Percentiles rank a stretch among this genome's conserved stretches.
phyloP scores from a whole-genome alignment of 2,329 filamentous ascomycete species.

The Claviceps maximensis region DNA sequence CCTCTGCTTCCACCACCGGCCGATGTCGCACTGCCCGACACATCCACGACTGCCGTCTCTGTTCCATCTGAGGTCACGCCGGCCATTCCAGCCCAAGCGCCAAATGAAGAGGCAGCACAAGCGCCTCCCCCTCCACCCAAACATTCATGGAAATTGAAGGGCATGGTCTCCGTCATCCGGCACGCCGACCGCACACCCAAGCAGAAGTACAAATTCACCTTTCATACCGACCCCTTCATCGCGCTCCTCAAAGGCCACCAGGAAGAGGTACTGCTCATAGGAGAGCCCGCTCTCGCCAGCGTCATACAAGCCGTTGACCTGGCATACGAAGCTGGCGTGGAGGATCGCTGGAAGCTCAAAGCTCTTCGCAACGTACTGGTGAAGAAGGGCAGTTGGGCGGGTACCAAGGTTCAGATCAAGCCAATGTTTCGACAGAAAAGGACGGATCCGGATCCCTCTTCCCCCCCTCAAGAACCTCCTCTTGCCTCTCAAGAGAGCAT shows the following conservation, averaged over 20 bases:
- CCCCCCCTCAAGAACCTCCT: conserved; percentile 22
- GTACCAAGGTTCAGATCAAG: conserved; percentile 98
- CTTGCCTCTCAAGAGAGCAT: conserved; percentile 16
- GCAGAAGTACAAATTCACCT: conserved; percentile 99
- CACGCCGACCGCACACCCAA: conserved; percentile 97
- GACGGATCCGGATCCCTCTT: conserved; percentile 48
- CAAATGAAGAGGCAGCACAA: conserved; percentile 33
- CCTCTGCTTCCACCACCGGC: conserved; percentile 21
- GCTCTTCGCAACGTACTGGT: conserved; percentile 74
- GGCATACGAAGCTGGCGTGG: conserved; percentile 64
- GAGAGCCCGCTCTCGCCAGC: conserved; percentile 75
- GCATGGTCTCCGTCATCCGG: conserved; percentile 89
- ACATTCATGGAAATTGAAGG: conserved; percentile 95
- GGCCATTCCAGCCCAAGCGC: conserved; percentile 8
- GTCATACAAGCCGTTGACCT: conserved; percentile 78
- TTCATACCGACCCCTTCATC: conserved; percentile 92
- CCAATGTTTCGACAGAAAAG: conserved; percentile 94
- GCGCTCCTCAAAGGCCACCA: conserved; percentile 89
- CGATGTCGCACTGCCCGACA: conserved; percentile 16
- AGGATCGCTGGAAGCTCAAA: conserved; percentile 78
- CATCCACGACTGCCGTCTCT: conserved; percentile 24
- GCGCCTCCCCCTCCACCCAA: conserved; percentile 59
- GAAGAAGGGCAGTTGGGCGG: conserved; percentile 87
- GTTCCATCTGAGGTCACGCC: conserved; percentile 19
- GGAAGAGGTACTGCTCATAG: conserved; percentile 89